These are phyloP conservation scores for Trichomonas vaginalis DNA, from an alignment of 208 protist species.

Conservation along the genomic window DNA sequence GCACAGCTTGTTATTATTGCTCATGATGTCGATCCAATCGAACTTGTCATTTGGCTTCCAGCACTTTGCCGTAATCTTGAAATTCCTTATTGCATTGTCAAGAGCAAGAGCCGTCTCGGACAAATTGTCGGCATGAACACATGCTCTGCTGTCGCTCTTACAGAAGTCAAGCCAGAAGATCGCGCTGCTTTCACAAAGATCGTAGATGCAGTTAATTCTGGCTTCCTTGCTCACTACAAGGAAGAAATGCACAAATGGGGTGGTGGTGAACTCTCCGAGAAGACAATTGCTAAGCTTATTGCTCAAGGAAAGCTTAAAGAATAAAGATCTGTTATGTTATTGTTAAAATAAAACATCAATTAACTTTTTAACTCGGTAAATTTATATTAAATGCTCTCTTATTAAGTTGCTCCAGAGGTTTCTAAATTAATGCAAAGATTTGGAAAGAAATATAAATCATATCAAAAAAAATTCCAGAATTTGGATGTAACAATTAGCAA, in stretches of 20 bases:
- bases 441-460: too few relatives aligned
- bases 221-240: neutral
- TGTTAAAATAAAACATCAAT: too few relatives aligned
- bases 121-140: conserved; percentile 84
- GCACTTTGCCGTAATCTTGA: conserved; percentile 92
- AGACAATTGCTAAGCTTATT: conserved; percentile 12
- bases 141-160: conserved; percentile 74
- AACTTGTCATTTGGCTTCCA: conserved; percentile 95
- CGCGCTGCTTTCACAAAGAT: neutral
- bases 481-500: too few relatives aligned
- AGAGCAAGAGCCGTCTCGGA: conserved; percentile 90
- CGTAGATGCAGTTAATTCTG: neutral
- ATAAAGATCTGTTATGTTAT: too few relatives aligned
- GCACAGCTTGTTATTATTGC: conserved; percentile 96
- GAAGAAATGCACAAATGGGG: conserved; percentile 10
- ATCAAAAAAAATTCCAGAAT: too few relatives aligned
- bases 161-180: conserved; percentile 69
- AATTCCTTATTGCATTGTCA: conserved; percentile 97
- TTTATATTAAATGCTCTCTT: too few relatives aligned
- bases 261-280: neutral
- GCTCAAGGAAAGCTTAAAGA: neutral
- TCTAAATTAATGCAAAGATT: too few relatives aligned
- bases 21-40: conserved; percentile 97
- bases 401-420: too few relatives aligned
- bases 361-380: too few relatives aligned